Percentiles rank a stretch among this genome's conserved stretches.
Conservation (phyloP, 306 rosid genomes). For the Pterocarpus macrocarpus region DNA sequence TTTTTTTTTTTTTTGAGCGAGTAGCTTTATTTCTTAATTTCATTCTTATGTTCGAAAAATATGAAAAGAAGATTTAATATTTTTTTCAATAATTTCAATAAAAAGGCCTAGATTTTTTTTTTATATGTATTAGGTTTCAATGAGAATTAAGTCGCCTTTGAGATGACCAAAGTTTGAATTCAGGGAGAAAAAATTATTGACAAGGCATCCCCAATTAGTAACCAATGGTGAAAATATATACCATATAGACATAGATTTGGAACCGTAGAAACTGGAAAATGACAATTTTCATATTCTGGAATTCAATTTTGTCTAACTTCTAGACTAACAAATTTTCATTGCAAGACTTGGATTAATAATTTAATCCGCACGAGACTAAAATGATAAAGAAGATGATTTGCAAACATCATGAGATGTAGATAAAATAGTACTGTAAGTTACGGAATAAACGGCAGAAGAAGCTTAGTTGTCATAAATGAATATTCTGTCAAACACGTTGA, state of each 20-base stretch:
- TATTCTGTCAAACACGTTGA: slow-evolving; percentile 27
- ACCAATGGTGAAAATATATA: too few relatives aligned
- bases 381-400: slow-evolving; percentile 9
- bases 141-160: too few relatives aligned
- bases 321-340: not conserved
- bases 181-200: too few relatives aligned
- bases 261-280: not conserved
- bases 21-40: too few relatives aligned
- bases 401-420: slow-evolving; percentile 7
- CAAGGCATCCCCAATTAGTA: not conserved
- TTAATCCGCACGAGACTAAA: slow-evolving; percentile 4
- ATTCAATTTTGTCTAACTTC: too few relatives aligned
- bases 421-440: not conserved
- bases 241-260: not conserved
- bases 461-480: slow-evolving; percentile 23
- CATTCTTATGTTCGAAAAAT: too few relatives aligned
- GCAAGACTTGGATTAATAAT: slow-evolving; percentile 1
- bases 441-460: slow-evolving; percentile 15
- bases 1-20: too few relatives aligned
- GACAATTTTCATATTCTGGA: not conserved
- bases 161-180: too few relatives aligned
- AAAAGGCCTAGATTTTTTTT: too few relatives aligned
- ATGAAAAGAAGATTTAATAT: too few relatives aligned
- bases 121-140: too few relatives aligned
- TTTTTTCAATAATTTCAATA: too few relatives aligned